Base-by-base conservation (phyloP, 495 filamentous ascomycete species). In the Aspergillus heteromorphus region DNA sequence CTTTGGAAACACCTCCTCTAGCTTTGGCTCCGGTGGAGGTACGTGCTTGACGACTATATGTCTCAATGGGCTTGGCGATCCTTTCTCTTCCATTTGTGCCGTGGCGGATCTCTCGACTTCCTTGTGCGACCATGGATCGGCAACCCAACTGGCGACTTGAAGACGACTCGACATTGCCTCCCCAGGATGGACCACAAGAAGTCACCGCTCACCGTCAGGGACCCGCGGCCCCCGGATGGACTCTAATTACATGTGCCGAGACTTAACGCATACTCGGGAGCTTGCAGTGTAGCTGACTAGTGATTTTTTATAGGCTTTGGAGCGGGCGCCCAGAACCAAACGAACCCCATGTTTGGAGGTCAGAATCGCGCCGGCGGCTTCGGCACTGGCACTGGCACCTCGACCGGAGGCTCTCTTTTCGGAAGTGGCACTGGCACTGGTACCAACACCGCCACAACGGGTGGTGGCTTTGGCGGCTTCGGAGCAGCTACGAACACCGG, bases 11-110 rank as follows among this genome's bases (percentile, higher is more conserved):
- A 68, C 64, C 42, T 70, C 69, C 57, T 73, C 76, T 61, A 76
- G 78, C 64, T 84, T 85, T 60, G 82, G 82, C 57, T 68, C 74
- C 62, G 76, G 77, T 65, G 76, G 77, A 76, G 78, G 74, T 75
- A 82, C 72, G 73, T 80, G 71, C 63, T 65, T 66, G 65, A 62
- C 42, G 34, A 53, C 55, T 49, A 48, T 36, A 49, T n/a, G n/a
- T 49, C 57, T 61, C 58, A 40, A 51, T 63, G 66, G 64, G 64
- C 61, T 62, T 64, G 53, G 70, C 65, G 63, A 65, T 65, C 58
- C 60, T 64, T 59, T 67, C 59, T 62, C 61, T 58, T 57, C 18
- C 29, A 43, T 36, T 29, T 42, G 43, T 51, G 31, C 55, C 41
- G 34, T 40, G 45, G 47, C 41, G 55, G 55, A 58, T 38, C 43